phyloP scores from a whole-genome alignment of 805 yeast species.

The Danielia oregonensis region DNA sequence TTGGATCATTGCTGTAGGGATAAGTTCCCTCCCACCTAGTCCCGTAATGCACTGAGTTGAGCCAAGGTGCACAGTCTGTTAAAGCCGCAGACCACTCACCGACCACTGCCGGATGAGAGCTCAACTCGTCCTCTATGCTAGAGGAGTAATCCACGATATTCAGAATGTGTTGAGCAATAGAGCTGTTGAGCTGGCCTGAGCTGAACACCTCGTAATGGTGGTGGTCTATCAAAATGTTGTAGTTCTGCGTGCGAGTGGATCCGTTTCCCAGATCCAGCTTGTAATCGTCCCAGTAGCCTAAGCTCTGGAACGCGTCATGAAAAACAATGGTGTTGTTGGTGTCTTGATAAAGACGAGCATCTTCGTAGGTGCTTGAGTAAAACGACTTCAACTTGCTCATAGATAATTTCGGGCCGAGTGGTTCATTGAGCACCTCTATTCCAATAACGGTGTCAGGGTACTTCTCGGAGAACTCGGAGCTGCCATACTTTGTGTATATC shows the following conservation, averaged over 20 bases:
- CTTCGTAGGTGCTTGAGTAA: constrained; percentile 27
- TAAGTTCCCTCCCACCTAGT: constrained; percentile 13
- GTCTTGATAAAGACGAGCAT: constrained; percentile 26
- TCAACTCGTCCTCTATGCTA: constrained; percentile 30
- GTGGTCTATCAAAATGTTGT: constrained; percentile 38
- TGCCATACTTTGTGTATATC: constrained; percentile 13
- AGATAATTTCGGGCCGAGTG: constrained; percentile 10
- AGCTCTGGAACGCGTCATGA: constrained; percentile 62
- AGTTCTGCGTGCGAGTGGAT: constrained; percentile 20
- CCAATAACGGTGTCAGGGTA: constrained; percentile 13
- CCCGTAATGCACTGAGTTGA: constrained; percentile 11
- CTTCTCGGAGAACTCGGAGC: constrained; percentile 5
- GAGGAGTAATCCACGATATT: constrained; percentile 29
- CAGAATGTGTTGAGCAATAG: constrained; percentile 28
- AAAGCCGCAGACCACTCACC: constrained; percentile 79
- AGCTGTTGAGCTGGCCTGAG: constrained; percentile 19
- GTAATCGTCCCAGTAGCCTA: constrained; percentile 53
- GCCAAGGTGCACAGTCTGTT: constrained; percentile 34
- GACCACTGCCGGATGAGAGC: constrained; percentile 68
- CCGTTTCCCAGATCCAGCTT: constrained; percentile 19
- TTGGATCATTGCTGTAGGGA: constrained; percentile 10
- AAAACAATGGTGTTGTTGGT: constrained; percentile 46
- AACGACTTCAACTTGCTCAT: constrained; percentile 22
- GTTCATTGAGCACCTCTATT: constrained; percentile 16
- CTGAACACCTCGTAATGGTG: constrained; percentile 39